These are phyloP conservation scores for Boletus sp. DNA, from an alignment of 1,284 basidiomycete genomes.

Conservation along the genomic window DNA sequence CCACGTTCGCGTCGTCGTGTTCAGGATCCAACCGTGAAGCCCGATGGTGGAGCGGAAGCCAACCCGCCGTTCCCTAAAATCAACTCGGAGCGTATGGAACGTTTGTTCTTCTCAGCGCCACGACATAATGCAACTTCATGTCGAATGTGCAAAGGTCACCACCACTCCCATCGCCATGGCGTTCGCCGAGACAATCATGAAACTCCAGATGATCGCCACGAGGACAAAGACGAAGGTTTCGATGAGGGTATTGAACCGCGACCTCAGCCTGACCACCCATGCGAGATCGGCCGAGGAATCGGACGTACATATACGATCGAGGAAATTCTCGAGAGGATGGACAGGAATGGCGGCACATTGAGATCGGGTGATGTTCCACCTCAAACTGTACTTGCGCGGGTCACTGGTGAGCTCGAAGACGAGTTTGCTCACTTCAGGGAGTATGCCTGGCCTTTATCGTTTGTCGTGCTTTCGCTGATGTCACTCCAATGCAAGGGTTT, in stretches of 20 bases:
- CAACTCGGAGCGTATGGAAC: conserved; percentile 69
- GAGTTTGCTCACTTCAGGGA: conserved; percentile 89
- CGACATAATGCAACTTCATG: conserved; percentile 70
- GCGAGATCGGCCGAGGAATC: not conserved
- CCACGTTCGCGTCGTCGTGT: not conserved
- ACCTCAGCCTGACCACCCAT: conserved; percentile 1
- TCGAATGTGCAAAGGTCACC: conserved; percentile 56
- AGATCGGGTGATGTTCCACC: conserved; percentile 53
- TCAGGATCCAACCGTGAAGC: conserved; percentile 4
- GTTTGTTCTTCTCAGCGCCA: conserved; percentile 76
- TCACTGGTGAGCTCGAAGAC: conserved; percentile 82
- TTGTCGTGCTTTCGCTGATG: conserved; percentile 10
- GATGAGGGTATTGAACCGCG: conserved; percentile 8
- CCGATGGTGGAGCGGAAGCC: conserved; percentile 26
- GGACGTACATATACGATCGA: conserved; percentile 20
- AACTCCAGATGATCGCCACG: not conserved
- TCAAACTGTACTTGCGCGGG: conserved; percentile 77
- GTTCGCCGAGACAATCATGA: not conserved
- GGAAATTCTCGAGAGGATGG: conserved; percentile 29
- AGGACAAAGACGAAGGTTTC: conserved; percentile 20
- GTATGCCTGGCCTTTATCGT: conserved; percentile 42
- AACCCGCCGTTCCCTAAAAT: conserved; percentile 76
- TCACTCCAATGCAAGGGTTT: conserved; percentile 57
- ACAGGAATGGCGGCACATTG: conserved; percentile 27
- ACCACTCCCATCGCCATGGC: conserved; percentile 9